Conservation (phyloP, 73 alveolate species). For the Breviolum minutum region DNA sequence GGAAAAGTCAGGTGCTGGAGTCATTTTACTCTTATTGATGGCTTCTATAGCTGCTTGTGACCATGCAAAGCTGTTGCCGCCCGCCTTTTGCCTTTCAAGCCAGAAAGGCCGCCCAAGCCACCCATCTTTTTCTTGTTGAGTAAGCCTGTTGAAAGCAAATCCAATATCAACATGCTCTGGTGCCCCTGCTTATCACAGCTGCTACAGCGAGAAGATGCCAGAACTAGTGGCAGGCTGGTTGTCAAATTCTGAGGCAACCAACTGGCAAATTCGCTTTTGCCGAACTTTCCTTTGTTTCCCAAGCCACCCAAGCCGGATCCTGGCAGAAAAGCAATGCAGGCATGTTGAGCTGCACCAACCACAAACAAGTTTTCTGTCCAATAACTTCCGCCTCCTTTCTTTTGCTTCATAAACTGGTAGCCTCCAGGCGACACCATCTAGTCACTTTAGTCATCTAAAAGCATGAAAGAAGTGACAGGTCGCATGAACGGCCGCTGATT, state of each 20-base stretch:
- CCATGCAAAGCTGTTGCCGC: background rate
- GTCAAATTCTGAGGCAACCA: background rate
- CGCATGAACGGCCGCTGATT: too few species aligned
- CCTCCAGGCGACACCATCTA: background rate
- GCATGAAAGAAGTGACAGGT: too few species aligned
- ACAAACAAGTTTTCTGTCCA: background rate
- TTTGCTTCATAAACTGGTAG: constrained; percentile 88
- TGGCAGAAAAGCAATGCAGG: background rate
- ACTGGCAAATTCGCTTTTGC: constrained; percentile 83
- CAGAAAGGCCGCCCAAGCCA: constrained; percentile 58
- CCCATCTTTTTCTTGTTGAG: constrained; percentile 88
- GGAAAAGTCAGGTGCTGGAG: too few species aligned
- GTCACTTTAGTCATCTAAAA: too few species aligned
- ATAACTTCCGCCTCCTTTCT: constrained; percentile 50
- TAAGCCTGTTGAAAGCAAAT: background rate
- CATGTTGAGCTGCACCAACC: background rate
- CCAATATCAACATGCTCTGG: background rate
- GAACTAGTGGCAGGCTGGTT: background rate
- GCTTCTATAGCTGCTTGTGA: too few species aligned
- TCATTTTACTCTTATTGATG: too few species aligned
- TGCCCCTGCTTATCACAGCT: background rate
- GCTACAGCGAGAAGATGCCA: background rate
- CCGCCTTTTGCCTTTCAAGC: constrained; percentile 89
- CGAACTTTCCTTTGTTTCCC: constrained; percentile 55
- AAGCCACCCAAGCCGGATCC: background rate